phyloP scores from a whole-genome alignment of 192 early-diverging fungal genomes.

The Geranomyces variabilis region DNA sequence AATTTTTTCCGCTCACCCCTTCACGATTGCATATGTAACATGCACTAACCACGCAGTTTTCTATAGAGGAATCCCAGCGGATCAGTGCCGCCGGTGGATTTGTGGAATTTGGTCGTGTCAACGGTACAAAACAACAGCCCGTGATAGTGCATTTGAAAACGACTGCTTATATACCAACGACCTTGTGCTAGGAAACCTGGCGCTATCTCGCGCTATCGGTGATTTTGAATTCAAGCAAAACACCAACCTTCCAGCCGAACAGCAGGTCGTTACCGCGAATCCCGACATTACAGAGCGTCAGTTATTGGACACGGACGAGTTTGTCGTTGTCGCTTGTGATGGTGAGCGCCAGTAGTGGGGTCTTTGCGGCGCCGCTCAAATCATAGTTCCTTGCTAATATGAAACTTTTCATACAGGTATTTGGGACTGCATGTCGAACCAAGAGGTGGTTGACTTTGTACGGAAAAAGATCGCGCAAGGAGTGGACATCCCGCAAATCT shows the following conservation, averaged over 20 bases:
- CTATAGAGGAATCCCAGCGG: slow-evolving; percentile 72
- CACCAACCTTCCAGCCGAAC: slow-evolving; percentile 69
- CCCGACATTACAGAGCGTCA: slow-evolving; percentile 77
- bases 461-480: slow-evolving; percentile 67
- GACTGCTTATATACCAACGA: not conserved
- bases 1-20: too few species aligned
- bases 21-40: too few species aligned
- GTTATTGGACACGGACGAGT: slow-evolving; percentile 78
- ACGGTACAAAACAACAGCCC: slow-evolving; percentile 62
- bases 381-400: too few species aligned
- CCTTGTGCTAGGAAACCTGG: slow-evolving; percentile 74
- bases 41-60: too few species aligned
- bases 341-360: slow-evolving; percentile 49
- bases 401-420: slow-evolving; percentile 68
- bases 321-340: slow-evolving; percentile 95
- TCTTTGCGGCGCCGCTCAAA: too few species aligned
- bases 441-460: slow-evolving; percentile 87
- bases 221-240: slow-evolving; percentile 99
- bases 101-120: slow-evolving; percentile 98
- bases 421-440: slow-evolving; percentile 96
- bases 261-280: slow-evolving; percentile 92
- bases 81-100: slow-evolving; percentile 93
- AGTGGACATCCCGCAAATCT: slow-evolving; percentile 66
- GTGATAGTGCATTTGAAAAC: not conserved
- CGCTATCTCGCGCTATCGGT: slow-evolving; percentile 94